A percentile compares a stretch with the other conserved stretches of the same genome.
Conservation (phyloP, 192 early-diverging fungal genomes). For the Mortierella antarctica region DNA sequence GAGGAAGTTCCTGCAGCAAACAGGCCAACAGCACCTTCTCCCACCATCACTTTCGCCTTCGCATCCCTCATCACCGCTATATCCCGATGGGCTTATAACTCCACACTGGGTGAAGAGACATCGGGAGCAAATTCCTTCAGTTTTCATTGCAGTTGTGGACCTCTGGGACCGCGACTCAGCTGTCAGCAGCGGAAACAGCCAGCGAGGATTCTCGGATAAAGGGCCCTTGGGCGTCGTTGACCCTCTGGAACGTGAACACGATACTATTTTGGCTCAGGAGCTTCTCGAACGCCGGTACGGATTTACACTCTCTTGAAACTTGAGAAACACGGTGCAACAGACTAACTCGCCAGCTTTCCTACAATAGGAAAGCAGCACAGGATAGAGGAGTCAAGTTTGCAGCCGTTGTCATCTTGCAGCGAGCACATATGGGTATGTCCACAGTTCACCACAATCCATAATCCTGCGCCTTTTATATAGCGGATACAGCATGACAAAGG, state of each 20-base stretch:
- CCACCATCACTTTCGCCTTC: conserved; percentile 75
- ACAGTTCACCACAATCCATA: not conserved
- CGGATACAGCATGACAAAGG: not conserved
- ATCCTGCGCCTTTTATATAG: not conserved
- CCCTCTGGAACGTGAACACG: conserved; percentile 71
- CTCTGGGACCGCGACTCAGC: conserved; percentile 64
- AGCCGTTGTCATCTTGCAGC: conserved; percentile 72
- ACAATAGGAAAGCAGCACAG: conserved; percentile 66
- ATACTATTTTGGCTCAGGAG: conserved; percentile 67
- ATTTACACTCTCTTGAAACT: not conserved
- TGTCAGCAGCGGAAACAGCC: conserved; percentile 7
- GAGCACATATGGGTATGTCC: conserved; percentile 63
- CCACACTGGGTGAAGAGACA: conserved; percentile 78
- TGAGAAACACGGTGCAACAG: not conserved
- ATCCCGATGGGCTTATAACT: conserved; percentile 87
- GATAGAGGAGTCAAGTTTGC: conserved; percentile 81
- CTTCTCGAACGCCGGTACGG: conserved; percentile 75
- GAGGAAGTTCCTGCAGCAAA: conserved; percentile 47
- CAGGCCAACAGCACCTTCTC: conserved; percentile 15
- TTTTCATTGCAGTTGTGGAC: conserved; percentile 77
- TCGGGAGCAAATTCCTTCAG: conserved; percentile 67
- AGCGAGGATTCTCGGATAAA: conserved; percentile 22
- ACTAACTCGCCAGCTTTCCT: not conserved
- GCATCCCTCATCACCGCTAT: conserved; percentile 72
- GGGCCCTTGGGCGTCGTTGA: conserved; percentile 59